phyloP scores from a whole-genome alignment of 1,139 yeast species.

The Meyerozyma guilliermondii region DNA sequence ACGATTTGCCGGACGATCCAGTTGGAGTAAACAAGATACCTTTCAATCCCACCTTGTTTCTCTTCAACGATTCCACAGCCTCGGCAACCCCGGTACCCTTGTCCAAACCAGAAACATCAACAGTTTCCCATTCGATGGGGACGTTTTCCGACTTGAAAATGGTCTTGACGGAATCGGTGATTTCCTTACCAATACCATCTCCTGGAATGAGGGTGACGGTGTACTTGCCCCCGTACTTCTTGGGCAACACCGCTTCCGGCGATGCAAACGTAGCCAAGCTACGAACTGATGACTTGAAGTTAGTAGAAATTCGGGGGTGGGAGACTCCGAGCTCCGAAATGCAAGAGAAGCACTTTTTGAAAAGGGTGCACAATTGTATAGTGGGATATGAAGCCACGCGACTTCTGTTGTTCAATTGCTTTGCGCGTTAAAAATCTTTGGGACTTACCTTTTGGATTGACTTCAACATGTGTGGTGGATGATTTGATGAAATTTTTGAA shows the following conservation, averaged over 20 bases:
- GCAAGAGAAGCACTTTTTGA: no score
- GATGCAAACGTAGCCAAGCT: conserved; percentile 47
- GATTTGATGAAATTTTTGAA: conserved; percentile 1
- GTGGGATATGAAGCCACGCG: background rate
- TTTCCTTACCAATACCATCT: conserved; percentile 97
- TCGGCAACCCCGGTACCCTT: conserved; percentile 60
- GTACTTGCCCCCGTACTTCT: conserved; percentile 92
- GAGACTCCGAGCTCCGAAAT: background rate
- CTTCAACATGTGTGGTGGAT: conserved; percentile 1
- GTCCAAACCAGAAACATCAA: conserved; percentile 76
- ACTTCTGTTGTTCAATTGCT: background rate
- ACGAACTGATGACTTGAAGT: conserved; percentile 31
- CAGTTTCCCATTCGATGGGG: conserved; percentile 93
- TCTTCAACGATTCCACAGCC: conserved; percentile 87
- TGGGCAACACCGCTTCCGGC: conserved; percentile 67
- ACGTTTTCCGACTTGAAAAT: conserved; percentile 81
- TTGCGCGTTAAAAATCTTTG: background rate
- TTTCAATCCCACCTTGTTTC: conserved; percentile 96
- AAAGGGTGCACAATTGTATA: background rate
- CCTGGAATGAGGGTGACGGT: conserved; percentile 92
- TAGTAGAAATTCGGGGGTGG: conserved; percentile 1
- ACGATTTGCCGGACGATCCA: conserved; percentile 53
- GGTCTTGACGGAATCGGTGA: conserved; percentile 87
- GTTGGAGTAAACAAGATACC: conserved; percentile 93
- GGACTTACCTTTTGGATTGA: conserved; percentile 1